These are phyloP conservation scores for Trypanosoma caninum DNA, from an alignment of 208 protist species.

Conservation along the genomic window DNA sequence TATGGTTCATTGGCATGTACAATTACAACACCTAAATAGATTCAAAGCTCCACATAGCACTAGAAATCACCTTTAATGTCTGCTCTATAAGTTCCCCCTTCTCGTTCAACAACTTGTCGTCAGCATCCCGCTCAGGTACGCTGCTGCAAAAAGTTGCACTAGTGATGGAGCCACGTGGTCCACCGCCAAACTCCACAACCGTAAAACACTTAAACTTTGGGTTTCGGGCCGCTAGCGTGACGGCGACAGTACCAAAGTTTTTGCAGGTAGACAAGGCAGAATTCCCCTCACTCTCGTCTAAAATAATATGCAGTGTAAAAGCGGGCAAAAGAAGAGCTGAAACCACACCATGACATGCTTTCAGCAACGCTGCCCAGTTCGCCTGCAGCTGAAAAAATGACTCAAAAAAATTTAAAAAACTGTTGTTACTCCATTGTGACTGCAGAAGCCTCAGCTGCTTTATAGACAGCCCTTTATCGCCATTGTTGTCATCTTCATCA, in stretches of 20 bases:
- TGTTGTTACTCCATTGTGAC: neutral
- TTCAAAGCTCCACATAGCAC: neutral
- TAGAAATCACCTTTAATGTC: conserved; percentile 5
- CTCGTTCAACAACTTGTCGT: neutral
- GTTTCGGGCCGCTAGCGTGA: neutral
- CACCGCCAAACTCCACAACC: conserved; percentile 8
- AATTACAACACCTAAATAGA: too few relatives aligned
- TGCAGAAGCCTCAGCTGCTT: conserved; percentile 15
- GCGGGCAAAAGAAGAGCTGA: neutral
- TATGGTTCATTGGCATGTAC: too few relatives aligned
- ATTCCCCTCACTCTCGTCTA: neutral
- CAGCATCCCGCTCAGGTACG: neutral
- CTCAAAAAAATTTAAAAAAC: conserved; percentile 5
- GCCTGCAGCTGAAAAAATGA: conserved; percentile 3
- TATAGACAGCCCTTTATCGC: neutral
- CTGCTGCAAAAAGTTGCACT: conserved; percentile 6
- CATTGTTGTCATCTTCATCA: neutral
- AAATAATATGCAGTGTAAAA: conserved; percentile 21
- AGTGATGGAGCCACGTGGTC: neutral
- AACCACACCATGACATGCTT: neutral
- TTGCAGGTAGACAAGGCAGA: neutral
- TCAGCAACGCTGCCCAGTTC: conserved; percentile 14
- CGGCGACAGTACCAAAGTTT: neutral
- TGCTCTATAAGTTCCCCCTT: neutral
- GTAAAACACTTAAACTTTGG: neutral